Evolutionary conservation across 1,284 basidiomycete species (phyloP), one percentile per base, ranked within the genome.

Genomic region (Pisolithus thermaeus): DNA sequence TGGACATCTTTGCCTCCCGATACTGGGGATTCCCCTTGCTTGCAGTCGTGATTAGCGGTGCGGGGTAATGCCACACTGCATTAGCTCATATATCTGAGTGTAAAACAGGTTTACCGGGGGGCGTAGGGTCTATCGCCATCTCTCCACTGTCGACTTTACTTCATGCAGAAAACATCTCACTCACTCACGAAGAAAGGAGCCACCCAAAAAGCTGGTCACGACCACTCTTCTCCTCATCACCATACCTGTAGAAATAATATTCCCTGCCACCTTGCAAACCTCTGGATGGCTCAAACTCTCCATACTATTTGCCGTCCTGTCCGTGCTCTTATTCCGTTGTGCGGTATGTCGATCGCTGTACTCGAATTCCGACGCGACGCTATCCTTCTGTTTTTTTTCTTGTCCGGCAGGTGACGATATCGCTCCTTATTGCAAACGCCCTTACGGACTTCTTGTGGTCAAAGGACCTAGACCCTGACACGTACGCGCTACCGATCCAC

Each of bases 401-500:
- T 25, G 25, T 11, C 25, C n/a, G 5, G 28, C 59, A 92, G 91
- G 82, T 88, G 32, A 64, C 74, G 5, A 71, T 84, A 54, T 92
- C 92, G 1, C 76, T 97, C 6, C 40, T 77, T 30, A 66, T 90
- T 23, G 90, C 90, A 0, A 82, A 80, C 48, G 61, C 68, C 9
- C 74, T 96, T 32, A 95, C 93, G 0, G 71, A 84, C 42, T 81
- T 84, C 63, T 78, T 97, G 38, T 97, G 94, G 94, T 80, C 79
- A 22, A 80, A 76, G 52, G 77, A 84, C 37, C 78, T 87, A 45
- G 96, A 98, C 66, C 96, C 96, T 11, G 94, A 97, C 68, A 88
- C 90, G 69, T 97, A 97, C 67, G 92, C 92, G 2, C 73, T 98
- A 18, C 96, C 96, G 2, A 82, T 96, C 37, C 91, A 97, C 58